Evolutionary conservation across 805 yeast genomes (phyloP), one percentile per base, ranked within the genome.

Genomic region (Candida xyloterini): DNA sequence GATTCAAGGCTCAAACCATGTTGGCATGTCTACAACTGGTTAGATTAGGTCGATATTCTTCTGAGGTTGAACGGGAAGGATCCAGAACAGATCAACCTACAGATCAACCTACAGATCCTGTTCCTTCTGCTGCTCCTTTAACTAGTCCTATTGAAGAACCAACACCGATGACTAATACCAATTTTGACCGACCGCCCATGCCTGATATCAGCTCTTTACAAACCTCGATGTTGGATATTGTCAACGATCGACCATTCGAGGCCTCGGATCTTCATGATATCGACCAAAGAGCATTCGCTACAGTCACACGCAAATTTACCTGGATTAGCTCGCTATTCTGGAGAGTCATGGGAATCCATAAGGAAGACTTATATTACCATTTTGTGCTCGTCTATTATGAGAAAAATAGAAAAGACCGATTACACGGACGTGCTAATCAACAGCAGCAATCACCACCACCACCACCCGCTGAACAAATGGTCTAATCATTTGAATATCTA

Each of bases 281-380:
- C 13, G 81, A 77, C 48, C 63, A 52, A 8, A 46, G 56, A 11
- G 84, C 81, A 0, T 64, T 55, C 22, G 62, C 60, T 21, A 46
- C 59, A 4, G 68, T 78, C 4, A 50, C 60, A 11, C 38, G 44
- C 24, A 42, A 35, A 44, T 52, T 39, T 33, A 44, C 35, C 15
- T 58, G 62, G 52, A 29, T 41, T 18, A 63, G 56, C 51, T 49
- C 44, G 11, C 21, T 72, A 0, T 75, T 75, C 55, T 80, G 84
- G 83, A 57, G 55, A 27, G 18, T 75, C 4, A 75, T 81, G 81
- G 83, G 84, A 1, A 66, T 81, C 25, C 51, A 70, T 3, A 64
- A 53, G 34, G 48, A 56, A 7, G 78, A 80, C 44, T 49, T 81
- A 38, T 70, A 68, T 51, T 66, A 76, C 55, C 73, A 78, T 65